Evolutionary conservation across 768 basidiomycete species (phyloP).

Genomic region (Cubamyces sp.): DNA sequence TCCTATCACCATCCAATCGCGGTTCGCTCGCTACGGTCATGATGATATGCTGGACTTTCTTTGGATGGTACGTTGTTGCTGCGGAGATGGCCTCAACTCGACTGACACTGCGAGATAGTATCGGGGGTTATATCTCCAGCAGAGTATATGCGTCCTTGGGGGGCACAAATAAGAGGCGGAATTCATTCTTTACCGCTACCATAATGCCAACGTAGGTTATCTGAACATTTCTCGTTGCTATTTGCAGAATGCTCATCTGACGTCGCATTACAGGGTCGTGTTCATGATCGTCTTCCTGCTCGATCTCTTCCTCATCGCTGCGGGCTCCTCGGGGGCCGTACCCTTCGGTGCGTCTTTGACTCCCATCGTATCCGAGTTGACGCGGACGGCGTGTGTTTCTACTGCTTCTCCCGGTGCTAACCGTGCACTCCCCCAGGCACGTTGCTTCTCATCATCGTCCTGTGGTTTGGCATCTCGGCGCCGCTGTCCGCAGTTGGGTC

Average conservation of each 20-base stretch:
- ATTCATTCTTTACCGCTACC: slow-evolving; percentile 87
- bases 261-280: slow-evolving; percentile 58
- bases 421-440: slow-evolving; percentile 53
- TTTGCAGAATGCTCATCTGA: background rate
- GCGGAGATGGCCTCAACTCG: background rate
- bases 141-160: slow-evolving; percentile 81
- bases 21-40: slow-evolving; percentile 93
- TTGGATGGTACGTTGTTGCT: slow-evolving; percentile 64
- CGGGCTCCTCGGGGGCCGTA: slow-evolving; percentile 92
- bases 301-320: slow-evolving; percentile 84
- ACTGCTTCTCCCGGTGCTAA: background rate
- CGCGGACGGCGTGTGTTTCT: background rate
- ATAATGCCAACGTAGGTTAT: slow-evolving; percentile 77
- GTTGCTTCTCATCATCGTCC: slow-evolving; percentile 77
- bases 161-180: slow-evolving; percentile 77
- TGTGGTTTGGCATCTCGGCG: slow-evolving; percentile 95
- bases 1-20: slow-evolving; percentile 94
- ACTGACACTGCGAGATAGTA: slow-evolving; percentile 43
- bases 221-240: background rate
- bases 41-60: slow-evolving; percentile 94
- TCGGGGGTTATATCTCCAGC: slow-evolving; percentile 89
- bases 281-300: slow-evolving; percentile 89
- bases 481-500: slow-evolving; percentile 87
- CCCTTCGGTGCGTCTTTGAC: slow-evolving; percentile 73
- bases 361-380: background rate